Evolutionary conservation across 2,329 filamentous ascomycete genomes (phyloP), one percentile per base, ranked within the genome.

Genomic region (Colletotrichum eremochloae): DNA sequence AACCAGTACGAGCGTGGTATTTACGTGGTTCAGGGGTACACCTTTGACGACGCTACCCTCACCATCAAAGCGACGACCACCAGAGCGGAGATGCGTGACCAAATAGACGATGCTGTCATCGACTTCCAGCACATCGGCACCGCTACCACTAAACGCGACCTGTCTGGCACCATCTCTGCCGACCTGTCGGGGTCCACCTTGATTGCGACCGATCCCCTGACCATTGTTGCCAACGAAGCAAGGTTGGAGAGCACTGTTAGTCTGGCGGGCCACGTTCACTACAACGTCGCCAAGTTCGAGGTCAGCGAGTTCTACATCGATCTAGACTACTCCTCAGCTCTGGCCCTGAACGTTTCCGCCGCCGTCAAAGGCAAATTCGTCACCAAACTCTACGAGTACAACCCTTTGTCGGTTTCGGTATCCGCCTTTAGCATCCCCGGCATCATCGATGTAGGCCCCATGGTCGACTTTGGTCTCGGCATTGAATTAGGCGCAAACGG

Each of bases 181-280:
- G 70, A 74, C 42, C 57, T 74, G 20, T 61, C 62, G 24, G 70
- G 66, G 7, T 36, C 65, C 36, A 74, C 66, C 14, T 40, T 74
- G 44, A 38, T 73, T 36, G 57, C 63, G 6, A 70, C 70, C 7
- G 73, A 75, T 9, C 79, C 81, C 71, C 68, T 84, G 57, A 81
- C 75, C 6, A 77, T 82, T n/a, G 78, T 76, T 2, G 82, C 81
- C 29, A 77, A 84, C 44, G 74, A 76, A 15, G 82, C 79, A 38
- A 72, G 75, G 46, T 77, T 86, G 56, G 77, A 77, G 20, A 78
- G 80, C 40, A 78, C 78, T 20, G 76, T 84, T 38, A 81, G 80
- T 6, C 80, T 86, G 46, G 82, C 82, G 1, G 84, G 84, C 31
- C 80, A 81, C 66, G 77, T 85, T 15, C 77, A 79, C 61, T 85